Percentiles rank a stretch among this genome's conserved stretches.
Conservation (phyloP, 2,329 filamentous ascomycete genomes). For the Grosmannia huntii region DNA sequence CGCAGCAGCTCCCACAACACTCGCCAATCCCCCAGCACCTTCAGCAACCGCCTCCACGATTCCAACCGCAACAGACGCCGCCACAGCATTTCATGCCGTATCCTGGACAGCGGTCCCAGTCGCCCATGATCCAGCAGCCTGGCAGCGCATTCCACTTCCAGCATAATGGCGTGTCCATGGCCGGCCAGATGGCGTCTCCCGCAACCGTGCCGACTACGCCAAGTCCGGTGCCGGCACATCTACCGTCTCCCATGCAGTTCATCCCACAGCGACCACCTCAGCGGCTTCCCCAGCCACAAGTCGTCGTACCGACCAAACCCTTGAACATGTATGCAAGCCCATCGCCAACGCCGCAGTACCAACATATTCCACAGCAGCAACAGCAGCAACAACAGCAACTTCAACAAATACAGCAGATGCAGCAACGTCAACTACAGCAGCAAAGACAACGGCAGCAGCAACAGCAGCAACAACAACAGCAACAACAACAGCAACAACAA, state of each 20-base stretch:
- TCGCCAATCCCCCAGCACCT: slow-evolving; percentile 1
- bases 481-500: neutral
- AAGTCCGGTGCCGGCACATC: neutral
- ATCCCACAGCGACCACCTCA: slow-evolving; percentile 5
- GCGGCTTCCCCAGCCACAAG: slow-evolving; percentile 3
- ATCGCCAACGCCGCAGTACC: slow-evolving; percentile 11
- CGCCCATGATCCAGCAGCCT: slow-evolving; percentile 2
- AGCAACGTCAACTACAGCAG: slow-evolving; percentile 13
- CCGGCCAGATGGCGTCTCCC: slow-evolving; percentile 2
- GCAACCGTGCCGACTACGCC: slow-evolving; percentile 5
- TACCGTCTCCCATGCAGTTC: slow-evolving; percentile 8
- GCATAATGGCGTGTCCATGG: slow-evolving; percentile 1
- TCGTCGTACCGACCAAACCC: neutral
- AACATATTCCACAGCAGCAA: slow-evolving; percentile 13
- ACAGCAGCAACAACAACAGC: neutral
- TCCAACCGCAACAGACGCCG: neutral
- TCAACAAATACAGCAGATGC: slow-evolving; percentile 10
- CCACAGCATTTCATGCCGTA: slow-evolving; percentile 6
- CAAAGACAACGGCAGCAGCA: slow-evolving; percentile 8
- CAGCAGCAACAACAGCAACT: slow-evolving; percentile 14
- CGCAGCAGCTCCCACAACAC: neutral
- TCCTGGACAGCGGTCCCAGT: slow-evolving; percentile 2
- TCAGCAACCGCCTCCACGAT: slow-evolving; percentile 1
- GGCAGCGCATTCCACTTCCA: slow-evolving; percentile 4
- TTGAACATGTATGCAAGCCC: slow-evolving; percentile 7